Evolutionary conservation across 2,329 filamentous ascomycete species (phyloP).

Genomic region (Clathrospora elynae): DNA sequence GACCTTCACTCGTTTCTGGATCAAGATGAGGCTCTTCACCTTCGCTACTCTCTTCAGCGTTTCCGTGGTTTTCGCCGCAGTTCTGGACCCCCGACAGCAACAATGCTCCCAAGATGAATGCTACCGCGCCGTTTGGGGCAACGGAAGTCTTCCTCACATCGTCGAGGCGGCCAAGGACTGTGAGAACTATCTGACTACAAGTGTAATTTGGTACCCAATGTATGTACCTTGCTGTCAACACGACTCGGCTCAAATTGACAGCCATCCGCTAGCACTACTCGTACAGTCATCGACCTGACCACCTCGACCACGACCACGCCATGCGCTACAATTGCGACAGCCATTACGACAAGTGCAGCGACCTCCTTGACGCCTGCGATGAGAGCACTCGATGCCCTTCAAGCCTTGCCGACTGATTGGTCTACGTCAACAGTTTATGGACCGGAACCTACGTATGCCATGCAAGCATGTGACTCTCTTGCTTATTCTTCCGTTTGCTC

Average conservation of each 20-base stretch:
- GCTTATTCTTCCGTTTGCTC: slow-evolving; percentile 36
- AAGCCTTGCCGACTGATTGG: slow-evolving; percentile 14
- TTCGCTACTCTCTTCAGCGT: slow-evolving; percentile 14
- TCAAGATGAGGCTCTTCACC: slow-evolving; percentile 33
- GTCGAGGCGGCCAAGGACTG: slow-evolving; percentile 27
- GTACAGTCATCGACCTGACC: slow-evolving; percentile 14
- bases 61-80: slow-evolving; percentile 19
- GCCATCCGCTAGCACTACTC: slow-evolving; percentile 7
- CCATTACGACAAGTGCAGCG: slow-evolving; percentile 4
- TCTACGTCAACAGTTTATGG: slow-evolving; percentile 25
- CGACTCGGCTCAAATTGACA: background rate
- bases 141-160: slow-evolving; percentile 17
- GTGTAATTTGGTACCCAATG: slow-evolving; percentile 31
- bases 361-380: background rate
- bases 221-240: slow-evolving; percentile 10
- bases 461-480: slow-evolving; percentile 17
- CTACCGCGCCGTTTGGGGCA: slow-evolving; percentile 32
- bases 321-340: slow-evolving; percentile 10
- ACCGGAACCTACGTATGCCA: slow-evolving; percentile 31
- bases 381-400: slow-evolving; percentile 9
- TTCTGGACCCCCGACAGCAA: slow-evolving; percentile 25
- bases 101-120: slow-evolving; percentile 32
- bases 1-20: slow-evolving; percentile 6
- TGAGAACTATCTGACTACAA: slow-evolving; percentile 32
- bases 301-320: slow-evolving; percentile 14